A percentile compares a stretch with the other conserved stretches of the same genome.
Conservation (phyloP, 106 monocot genomes). For the Triglochin maritima region DNA sequence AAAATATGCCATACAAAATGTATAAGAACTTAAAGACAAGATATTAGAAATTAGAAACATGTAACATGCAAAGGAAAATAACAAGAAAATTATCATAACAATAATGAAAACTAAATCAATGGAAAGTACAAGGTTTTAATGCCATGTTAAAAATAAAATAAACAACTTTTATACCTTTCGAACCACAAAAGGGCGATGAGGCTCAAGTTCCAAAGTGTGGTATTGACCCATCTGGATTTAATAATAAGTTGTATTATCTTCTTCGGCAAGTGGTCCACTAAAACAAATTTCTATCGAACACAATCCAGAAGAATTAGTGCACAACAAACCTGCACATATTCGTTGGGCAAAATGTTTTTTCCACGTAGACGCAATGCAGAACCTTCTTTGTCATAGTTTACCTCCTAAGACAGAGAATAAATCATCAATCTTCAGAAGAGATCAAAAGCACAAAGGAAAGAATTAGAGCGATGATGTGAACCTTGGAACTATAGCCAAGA, state of each 20-base stretch:
- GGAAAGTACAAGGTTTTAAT: no score
- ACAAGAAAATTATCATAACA: neutral
- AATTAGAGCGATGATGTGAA: neutral
- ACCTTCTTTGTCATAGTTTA: constrained; percentile 90
- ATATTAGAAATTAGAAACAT: neutral
- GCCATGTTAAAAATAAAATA: neutral
- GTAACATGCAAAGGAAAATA: neutral
- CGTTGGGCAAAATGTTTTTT: constrained; percentile 74
- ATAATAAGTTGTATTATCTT: neutral
- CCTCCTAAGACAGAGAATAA: constrained; percentile 22
- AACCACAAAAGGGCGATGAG: constrained; percentile 66
- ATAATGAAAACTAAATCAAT: no score
- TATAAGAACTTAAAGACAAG: neutral
- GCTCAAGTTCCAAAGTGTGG: constrained; percentile 85
- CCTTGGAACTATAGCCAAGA: neutral
- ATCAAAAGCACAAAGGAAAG: neutral
- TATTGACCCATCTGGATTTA: constrained; percentile 80
- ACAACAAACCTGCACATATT: constrained; percentile 76
- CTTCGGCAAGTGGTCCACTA: no score
- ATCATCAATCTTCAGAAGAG: neutral
- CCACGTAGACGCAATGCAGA: constrained; percentile 79
- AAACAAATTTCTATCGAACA: neutral
- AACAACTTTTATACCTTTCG: constrained; percentile 47
- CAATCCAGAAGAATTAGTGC: neutral
- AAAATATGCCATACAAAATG: no score